Conservation (phyloP, 257 asterid species). For the Nicotiana attenuata region DNA sequence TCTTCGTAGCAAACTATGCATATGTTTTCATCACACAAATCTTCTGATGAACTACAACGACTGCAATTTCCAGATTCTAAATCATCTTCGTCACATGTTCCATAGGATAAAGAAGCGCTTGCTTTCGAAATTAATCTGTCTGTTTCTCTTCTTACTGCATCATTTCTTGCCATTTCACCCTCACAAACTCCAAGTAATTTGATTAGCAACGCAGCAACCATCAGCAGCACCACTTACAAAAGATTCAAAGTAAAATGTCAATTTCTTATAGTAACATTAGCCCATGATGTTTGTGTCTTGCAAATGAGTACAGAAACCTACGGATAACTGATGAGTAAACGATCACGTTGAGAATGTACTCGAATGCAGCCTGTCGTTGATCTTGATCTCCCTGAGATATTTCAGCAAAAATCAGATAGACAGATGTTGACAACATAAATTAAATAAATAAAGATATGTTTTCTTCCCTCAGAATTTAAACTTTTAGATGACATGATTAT, state of each 20-base stretch:
- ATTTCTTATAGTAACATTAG: not conserved
- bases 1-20: constrained; percentile 70
- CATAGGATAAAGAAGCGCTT: constrained; percentile 26
- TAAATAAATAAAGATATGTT: not conserved
- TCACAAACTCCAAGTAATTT: constrained; percentile 32
- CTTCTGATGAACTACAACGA: constrained; percentile 30
- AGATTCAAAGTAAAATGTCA: not conserved
- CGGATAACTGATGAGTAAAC: constrained; percentile 22
- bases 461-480: not conserved
- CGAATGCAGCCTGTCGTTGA: constrained; percentile 12
- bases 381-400: constrained; percentile 11
- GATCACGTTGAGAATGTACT: constrained; percentile 5
- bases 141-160: constrained; percentile 15
- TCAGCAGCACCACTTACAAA: constrained; percentile 32
- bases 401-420: not conserved
- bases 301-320: constrained; percentile 14
- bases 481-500: not conserved
- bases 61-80: constrained; percentile 30
- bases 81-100: constrained; percentile 40
- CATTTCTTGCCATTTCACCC: not conserved
- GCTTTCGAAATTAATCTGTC: constrained; percentile 35
- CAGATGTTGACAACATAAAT: not conserved
- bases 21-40: constrained; percentile 55
- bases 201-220: constrained; percentile 34
- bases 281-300: not conserved